These are phyloP conservation scores for Fusarium sp. DNA, from an alignment of 2,329 filamentous ascomycete species.

Conservation along the genomic window DNA sequence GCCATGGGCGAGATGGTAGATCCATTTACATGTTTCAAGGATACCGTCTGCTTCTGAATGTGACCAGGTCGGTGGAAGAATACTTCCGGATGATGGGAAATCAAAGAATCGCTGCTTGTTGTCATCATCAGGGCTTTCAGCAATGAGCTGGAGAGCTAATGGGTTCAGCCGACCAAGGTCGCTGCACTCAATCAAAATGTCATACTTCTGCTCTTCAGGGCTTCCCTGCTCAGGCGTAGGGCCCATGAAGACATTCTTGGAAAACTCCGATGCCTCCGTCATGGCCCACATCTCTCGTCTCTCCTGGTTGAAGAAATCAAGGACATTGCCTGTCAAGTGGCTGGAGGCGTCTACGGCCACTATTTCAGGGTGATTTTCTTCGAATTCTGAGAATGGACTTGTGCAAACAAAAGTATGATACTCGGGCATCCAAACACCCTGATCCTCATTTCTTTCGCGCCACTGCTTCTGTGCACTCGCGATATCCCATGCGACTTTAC, in stretches of 20 bases:
- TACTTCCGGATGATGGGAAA: constrained; percentile 94
- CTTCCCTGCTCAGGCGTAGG: constrained; percentile 79
- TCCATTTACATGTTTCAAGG: constrained; percentile 88
- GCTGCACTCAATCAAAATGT: constrained; percentile 88
- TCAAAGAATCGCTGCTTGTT: constrained; percentile 59
- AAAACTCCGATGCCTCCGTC: constrained; percentile 89
- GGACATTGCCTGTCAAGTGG: constrained; percentile 76
- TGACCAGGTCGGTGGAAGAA: constrained; percentile 85
- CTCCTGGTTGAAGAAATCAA: constrained; percentile 93
- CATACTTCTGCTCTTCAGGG: constrained; percentile 72
- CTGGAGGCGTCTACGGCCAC: constrained; percentile 81
- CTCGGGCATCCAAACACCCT: constrained; percentile 64
- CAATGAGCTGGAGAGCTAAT: constrained; percentile 70
- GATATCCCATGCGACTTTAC: constrained; percentile 74
- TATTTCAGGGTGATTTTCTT: constrained; percentile 74
- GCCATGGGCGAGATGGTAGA: constrained; percentile 83
- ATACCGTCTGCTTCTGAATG: constrained; percentile 86
- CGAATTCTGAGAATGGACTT: constrained; percentile 75
- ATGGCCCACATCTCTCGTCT: constrained; percentile 92
- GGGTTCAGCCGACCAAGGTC: constrained; percentile 84
- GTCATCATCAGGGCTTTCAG: constrained; percentile 63
- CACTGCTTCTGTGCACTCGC: constrained; percentile 81
- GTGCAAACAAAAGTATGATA: constrained; percentile 88
- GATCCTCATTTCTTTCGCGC: constrained; percentile 71
- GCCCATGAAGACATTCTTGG: constrained; percentile 89